Evolutionary conservation across 1,139 yeast species (phyloP), one percentile per base, ranked within the genome.

Genomic region (Yamadazyma diddensiae): DNA sequence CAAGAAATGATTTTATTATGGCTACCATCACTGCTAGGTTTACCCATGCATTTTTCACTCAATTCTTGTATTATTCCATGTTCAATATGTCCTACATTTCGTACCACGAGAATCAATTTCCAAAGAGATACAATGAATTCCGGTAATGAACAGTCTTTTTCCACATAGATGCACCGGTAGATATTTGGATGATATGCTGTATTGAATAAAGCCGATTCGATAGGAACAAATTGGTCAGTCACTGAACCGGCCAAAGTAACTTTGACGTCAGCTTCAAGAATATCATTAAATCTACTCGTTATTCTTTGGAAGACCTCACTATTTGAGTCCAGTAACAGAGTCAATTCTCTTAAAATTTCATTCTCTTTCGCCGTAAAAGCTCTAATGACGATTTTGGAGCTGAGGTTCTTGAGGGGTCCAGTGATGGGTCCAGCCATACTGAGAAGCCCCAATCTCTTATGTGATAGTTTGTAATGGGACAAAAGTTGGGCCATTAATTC

Each of bases 181-280:
- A 78, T 70, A 43, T 77, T 77, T 1, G 83, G 78, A 48, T 79
- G 85, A 8, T 52, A 42, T 21, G 62, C 52, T 21, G 69, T 65
- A 14, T 59, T 39, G n/a, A 62, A 71, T 31, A 77, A 50, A 2
- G 79, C 51, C 1, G 77, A 63, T 39, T 55, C 55, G 15, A 75
- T 39, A 2, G 98, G 97, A 2, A 92, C 95, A 42, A 92, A 57
- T 54, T 87, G 97, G 55, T 92, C 98, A 52, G 60, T 58, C 2
- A 65, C 42, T 1, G 77, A 57, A 0, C 78, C 81, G 15, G 66
- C 50, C 26, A 77, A 58, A 0, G 77, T 67, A 2, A 78, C 38
- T 42, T 77, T 77, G 24, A 73, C 77, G 42, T 75, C 69, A 21
- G 53, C 38, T 1, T 52, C 45, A 4, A 71, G 43, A 15, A 77